phyloP scores from a whole-genome alignment of 345 rosid genomes.

The Eucalyptus regnans region DNA sequence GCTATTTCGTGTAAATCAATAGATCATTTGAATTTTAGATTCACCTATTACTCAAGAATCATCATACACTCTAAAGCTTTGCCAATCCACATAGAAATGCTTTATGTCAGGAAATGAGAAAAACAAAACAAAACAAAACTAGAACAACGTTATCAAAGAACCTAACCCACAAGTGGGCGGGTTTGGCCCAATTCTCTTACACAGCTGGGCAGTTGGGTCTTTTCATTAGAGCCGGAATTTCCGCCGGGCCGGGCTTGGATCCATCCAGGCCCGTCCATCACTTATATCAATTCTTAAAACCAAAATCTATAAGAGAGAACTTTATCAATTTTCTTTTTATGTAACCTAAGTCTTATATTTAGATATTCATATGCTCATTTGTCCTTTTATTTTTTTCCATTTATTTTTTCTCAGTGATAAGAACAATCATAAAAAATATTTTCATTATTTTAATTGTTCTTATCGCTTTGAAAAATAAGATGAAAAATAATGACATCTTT shows the following conservation, averaged over 20 bases:
- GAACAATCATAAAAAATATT: neutral
- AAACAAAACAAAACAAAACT: neutral
- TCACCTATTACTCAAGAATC: neutral
- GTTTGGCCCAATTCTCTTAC: neutral
- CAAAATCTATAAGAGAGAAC: neutral
- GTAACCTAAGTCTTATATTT: neutral
- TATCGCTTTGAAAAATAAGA: neutral
- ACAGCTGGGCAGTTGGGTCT: neutral
- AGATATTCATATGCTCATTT: neutral
- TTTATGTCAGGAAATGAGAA: neutral
- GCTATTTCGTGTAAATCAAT: neutral
- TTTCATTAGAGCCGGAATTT: neutral
- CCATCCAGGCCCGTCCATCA: neutral
- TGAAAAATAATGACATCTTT: neutral
- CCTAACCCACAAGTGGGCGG: neutral
- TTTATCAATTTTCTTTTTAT: neutral
- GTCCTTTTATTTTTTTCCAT: neutral
- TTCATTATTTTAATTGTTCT: neutral
- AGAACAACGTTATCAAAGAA: neutral
- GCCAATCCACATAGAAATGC: neutral
- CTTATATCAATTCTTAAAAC: neutral
- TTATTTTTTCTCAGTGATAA: neutral
- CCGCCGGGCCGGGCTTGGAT: neutral
- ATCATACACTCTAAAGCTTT: neutral
- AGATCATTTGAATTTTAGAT: neutral